These are phyloP conservation scores for Rhynchospora pubera DNA, from an alignment of 176 grass and related monocot genomes.

Conservation along the genomic window DNA sequence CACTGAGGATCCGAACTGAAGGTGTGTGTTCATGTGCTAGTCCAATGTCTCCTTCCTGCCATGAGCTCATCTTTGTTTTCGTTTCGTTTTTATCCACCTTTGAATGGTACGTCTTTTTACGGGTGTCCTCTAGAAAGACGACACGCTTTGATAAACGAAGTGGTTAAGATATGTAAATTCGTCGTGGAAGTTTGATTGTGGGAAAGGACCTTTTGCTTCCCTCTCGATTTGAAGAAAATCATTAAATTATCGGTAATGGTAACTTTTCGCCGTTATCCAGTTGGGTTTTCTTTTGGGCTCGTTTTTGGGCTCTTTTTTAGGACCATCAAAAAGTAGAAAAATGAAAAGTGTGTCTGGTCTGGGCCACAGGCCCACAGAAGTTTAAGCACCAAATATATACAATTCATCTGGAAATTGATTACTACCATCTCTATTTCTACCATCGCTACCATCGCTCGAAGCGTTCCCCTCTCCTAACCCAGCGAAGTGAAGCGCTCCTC, in stretches of 20 bases:
- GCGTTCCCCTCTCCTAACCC: no score
- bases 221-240: not conserved
- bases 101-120: not conserved
- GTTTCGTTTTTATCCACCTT: not conserved
- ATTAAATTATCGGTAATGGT: slow-evolving; percentile 18
- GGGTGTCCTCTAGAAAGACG: not conserved
- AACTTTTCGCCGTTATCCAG: slow-evolving; percentile 11
- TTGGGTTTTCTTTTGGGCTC: slow-evolving; percentile 6
- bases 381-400: not conserved
- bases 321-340: not conserved
- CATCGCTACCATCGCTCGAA: no score
- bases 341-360: not conserved
- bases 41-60: slow-evolving; percentile 17
- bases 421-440: no score
- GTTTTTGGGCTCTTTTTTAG: no score
- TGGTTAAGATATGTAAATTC: not conserved
- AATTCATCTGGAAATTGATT: no score
- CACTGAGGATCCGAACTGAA: not conserved
- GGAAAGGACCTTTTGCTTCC: not conserved
- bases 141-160: not conserved
- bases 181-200: not conserved
- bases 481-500: no score
- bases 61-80: slow-evolving; percentile 1
- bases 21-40: not conserved
- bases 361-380: not conserved